Conservation (phyloP, 2,329 filamentous ascomycete species). For the Alternaria solani region DNA sequence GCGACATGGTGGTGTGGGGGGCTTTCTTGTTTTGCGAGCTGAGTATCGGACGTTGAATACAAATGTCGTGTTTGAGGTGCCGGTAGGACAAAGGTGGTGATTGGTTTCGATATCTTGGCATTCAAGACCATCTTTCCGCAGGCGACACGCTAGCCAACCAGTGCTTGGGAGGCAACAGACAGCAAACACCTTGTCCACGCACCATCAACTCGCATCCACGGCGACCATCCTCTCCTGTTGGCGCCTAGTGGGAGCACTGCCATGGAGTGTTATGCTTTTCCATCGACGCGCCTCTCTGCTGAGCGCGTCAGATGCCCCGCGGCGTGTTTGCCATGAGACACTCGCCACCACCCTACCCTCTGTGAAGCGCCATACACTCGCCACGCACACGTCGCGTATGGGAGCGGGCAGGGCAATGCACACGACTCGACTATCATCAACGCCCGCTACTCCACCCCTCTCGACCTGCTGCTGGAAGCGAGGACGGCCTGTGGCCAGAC, state of each 20-base stretch:
- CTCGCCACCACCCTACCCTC: slow-evolving; percentile 10
- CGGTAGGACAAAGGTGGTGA: slow-evolving; percentile 17
- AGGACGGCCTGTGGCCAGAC: slow-evolving; percentile 25
- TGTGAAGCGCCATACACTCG: slow-evolving; percentile 1
- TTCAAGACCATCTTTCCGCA: slow-evolving; percentile 7
- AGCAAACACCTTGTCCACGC: slow-evolving; percentile 17
- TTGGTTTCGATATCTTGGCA: slow-evolving; percentile 34
- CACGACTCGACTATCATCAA: slow-evolving; percentile 12
- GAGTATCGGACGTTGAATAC: not conserved
- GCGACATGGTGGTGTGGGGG: slow-evolving; percentile 29
- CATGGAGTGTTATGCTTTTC: slow-evolving; percentile 49
- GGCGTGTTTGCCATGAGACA: slow-evolving; percentile 28
- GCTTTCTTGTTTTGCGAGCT: not conserved
- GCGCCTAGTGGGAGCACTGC: slow-evolving; percentile 45
- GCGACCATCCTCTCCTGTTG: slow-evolving; percentile 2
- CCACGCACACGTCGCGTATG: not conserved
- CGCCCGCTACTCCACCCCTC: slow-evolving; percentile 5
- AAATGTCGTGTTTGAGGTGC: slow-evolving; percentile 14
- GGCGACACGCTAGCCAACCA: slow-evolving; percentile 29
- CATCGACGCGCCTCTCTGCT: slow-evolving; percentile 38
- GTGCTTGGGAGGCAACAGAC: slow-evolving; percentile 26
- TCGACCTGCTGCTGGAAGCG: slow-evolving; percentile 29
- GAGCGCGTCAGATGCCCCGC: slow-evolving; percentile 31
- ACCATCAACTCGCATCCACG: slow-evolving; percentile 2
- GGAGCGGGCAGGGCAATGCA: slow-evolving; percentile 12